A percentile compares a stretch with the other conserved stretches of the same genome.
Evolutionary conservation across 345 rosid species (phyloP).

Genomic region (Hibiscus tridactylites): DNA sequence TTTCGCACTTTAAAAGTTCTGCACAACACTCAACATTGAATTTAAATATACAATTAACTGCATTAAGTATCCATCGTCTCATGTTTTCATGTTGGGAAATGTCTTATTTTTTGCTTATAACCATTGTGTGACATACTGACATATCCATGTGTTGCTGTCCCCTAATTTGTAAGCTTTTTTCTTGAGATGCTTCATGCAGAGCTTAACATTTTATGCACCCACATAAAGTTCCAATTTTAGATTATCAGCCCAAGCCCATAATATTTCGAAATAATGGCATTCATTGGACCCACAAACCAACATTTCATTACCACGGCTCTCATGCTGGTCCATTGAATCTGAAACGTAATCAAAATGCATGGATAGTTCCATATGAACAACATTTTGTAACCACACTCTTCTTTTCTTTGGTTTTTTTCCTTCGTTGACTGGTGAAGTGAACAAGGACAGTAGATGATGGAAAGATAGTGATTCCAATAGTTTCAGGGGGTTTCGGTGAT

Average conservation of each 20-base stretch:
- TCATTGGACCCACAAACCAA: not conserved
- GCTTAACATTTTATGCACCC: not conserved
- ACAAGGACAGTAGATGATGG: too few relatives aligned
- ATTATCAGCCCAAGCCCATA: not conserved
- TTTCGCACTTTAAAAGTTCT: not conserved
- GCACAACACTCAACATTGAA: not conserved
- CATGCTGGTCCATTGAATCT: not conserved
- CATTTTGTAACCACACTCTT: too few relatives aligned
- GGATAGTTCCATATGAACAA: too few relatives aligned
- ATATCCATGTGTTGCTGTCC: too few relatives aligned
- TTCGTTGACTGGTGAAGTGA: too few relatives aligned
- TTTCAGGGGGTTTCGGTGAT: too few relatives aligned
- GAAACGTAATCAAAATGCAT: not conserved
- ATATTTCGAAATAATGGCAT: not conserved
- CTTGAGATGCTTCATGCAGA: not conserved
- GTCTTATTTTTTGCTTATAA: not conserved
- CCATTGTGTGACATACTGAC: too few relatives aligned
- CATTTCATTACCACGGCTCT: not conserved
- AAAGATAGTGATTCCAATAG: too few relatives aligned
- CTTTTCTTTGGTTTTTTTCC: too few relatives aligned
- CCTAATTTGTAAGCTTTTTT: too few relatives aligned
- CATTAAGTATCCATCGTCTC: not conserved
- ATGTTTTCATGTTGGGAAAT: not conserved
- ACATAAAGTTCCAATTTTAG: not conserved
- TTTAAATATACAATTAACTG: not conserved